Percentiles rank a stretch among this genome's conserved stretches.
These are phyloP conservation scores for Debaryomyces prosopidis DNA, from an alignment of 805 yeast species.

Conservation along the genomic window DNA sequence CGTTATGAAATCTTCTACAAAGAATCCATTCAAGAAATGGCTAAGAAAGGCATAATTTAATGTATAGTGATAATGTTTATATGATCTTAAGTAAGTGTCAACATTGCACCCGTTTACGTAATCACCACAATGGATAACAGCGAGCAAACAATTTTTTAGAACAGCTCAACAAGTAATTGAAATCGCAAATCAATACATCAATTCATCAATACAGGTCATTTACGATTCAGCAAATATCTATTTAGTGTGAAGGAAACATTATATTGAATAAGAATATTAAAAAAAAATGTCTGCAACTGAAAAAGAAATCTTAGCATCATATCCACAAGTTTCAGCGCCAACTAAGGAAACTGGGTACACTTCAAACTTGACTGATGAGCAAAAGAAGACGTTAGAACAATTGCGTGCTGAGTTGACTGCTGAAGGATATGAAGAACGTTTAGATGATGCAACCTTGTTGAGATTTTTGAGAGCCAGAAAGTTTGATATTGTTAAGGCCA, in stretches of 20 bases:
- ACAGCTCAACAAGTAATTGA: neutral
- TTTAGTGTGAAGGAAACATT: too few relatives aligned
- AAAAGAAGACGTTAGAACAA: conserved; percentile 57
- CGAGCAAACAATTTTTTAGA: neutral
- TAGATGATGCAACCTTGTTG: conserved; percentile 81
- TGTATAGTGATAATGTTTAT: neutral
- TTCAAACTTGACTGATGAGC: conserved; percentile 72
- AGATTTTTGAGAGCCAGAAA: conserved; percentile 95
- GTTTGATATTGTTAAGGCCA: conserved; percentile 79
- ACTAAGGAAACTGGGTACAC: conserved; percentile 73
- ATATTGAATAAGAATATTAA: neutral
- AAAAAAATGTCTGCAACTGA: conserved; percentile 24
- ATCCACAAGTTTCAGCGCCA: conserved; percentile 68
- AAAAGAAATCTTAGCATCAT: conserved; percentile 52
- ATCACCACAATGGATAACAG: neutral
- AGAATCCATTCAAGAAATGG: conserved; percentile 45
- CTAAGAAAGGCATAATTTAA: conserved; percentile 20
- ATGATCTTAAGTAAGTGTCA: too few relatives aligned
- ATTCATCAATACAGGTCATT: neutral
- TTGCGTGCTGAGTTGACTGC: conserved; percentile 59
- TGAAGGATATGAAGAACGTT: conserved; percentile 70
- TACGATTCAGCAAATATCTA: neutral
- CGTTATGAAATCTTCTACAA: conserved; percentile 21
- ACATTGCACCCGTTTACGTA: neutral
- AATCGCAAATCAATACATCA: neutral